These are phyloP conservation scores for Colletotrichum spaethianum DNA, from an alignment of 2,329 filamentous ascomycete genomes.

Conservation along the genomic window DNA sequence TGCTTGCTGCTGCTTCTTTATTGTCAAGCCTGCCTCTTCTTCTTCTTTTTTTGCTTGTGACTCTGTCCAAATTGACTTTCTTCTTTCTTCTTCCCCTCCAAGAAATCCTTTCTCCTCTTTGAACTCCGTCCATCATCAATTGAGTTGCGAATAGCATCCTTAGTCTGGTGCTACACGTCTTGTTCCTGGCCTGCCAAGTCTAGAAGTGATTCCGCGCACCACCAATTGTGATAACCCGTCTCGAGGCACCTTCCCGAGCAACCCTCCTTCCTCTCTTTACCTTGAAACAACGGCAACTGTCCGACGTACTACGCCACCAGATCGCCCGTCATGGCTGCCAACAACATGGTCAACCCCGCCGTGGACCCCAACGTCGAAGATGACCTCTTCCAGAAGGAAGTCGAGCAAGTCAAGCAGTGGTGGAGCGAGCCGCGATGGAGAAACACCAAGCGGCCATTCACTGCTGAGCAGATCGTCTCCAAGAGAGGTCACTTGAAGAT, in stretches of 20 bases:
- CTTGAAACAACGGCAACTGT: slow-evolving; percentile 6
- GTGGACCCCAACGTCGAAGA: slow-evolving; percentile 72
- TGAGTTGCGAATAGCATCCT: slow-evolving; percentile 40
- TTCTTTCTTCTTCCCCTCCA: slow-evolving; percentile 37
- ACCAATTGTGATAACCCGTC: slow-evolving; percentile 1
- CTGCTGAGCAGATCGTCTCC: slow-evolving; percentile 95
- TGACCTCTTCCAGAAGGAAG: slow-evolving; percentile 83
- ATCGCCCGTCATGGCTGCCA: slow-evolving; percentile 67
- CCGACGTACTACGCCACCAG: neutral
- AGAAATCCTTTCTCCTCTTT: slow-evolving; percentile 22
- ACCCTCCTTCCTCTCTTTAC: neutral
- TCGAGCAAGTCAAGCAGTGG: slow-evolving; percentile 92
- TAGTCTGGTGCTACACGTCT: slow-evolving; percentile 12
- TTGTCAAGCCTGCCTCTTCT: slow-evolving; percentile 20
- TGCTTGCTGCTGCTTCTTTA: slow-evolving; percentile 34
- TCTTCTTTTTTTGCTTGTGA: slow-evolving; percentile 42
- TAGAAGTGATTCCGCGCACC: neutral
- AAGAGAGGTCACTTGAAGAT: slow-evolving; percentile 94
- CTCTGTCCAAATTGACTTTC: slow-evolving; percentile 40
- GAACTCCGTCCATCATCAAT: slow-evolving; percentile 18
- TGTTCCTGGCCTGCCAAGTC: slow-evolving; percentile 1
- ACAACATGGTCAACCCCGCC: slow-evolving; percentile 73
- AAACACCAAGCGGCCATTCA: slow-evolving; percentile 92
- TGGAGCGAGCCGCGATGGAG: slow-evolving; percentile 94
- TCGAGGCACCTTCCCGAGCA: neutral